Base-by-base conservation (phyloP, 2,329 filamentous ascomycete genomes). In the Dryadomyces sulphureus region DNA sequence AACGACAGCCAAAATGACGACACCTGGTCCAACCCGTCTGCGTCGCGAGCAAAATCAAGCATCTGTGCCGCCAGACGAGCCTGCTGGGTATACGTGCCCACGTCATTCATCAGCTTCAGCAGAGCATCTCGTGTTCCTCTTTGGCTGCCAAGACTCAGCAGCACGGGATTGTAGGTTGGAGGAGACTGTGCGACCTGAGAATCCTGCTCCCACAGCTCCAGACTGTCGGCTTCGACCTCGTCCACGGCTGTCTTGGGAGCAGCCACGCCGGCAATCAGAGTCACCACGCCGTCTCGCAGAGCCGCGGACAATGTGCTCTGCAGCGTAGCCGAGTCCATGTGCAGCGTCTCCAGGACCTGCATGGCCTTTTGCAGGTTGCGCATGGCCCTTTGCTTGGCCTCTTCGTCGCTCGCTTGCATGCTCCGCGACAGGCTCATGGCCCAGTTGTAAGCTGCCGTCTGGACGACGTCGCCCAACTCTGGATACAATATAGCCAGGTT, bases 331-430 rank as follows among this genome's bases (percentile, higher is more conserved):
- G 81, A 83, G 46, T 79, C 74, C 21, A 81, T 68, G 5, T 77
- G 73, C 17, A 85, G 66, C 5, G 72, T 67, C 17, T 72, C 73
- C 19, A 92, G 65, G 7, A 90, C 60, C 25, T 75, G 69, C 45
- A 86, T 79, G 0, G 84, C 79, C 41, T 79, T 81, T 14, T 81
- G 75, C n/a, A 98, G 72, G 51, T 90, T 85, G 24, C 73, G 72
- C 22, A 96, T 73, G 2, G 81, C 78, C 46, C 74, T 72, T 50
- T 78, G 72, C 59, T 93, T 94, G 24, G 73, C 68, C n/a, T 70
- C 70, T 54, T 94, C 87, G 55, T 96, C 88, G 53, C 79, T 82
- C 8, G 79, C 77, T 59, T 90, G 86, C 78, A 95, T 89, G 14
- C 86, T 63, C 16, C 88, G 75, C 5, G 90, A 81, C 17, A 98